Evolutionary conservation across 2,329 filamentous ascomycete species (phyloP).

Genomic region (Biscogniauxia mediterranea): DNA sequence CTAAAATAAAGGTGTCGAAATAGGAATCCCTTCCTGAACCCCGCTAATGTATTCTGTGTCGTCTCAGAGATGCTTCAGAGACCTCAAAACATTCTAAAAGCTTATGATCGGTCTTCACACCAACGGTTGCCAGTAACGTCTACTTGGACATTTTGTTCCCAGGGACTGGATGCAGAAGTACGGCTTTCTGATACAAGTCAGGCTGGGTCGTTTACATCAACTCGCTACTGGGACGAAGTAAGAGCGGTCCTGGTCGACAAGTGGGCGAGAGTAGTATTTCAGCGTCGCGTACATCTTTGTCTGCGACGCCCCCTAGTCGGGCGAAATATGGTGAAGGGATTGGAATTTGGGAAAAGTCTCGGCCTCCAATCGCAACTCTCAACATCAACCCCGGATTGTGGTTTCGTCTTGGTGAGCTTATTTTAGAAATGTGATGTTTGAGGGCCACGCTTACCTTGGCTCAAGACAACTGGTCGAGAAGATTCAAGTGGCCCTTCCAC

Average conservation of each 20-base stretch:
- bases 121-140: constrained; percentile 4
- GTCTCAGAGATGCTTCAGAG: constrained; percentile 29
- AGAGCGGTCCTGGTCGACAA: not conserved
- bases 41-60: constrained; percentile 16
- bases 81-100: constrained; percentile 22
- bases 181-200: not conserved
- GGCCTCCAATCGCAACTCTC: not conserved
- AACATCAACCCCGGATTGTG: not conserved
- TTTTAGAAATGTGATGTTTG: constrained; percentile 2
- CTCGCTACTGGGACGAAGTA: not conserved
- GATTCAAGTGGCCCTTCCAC: not conserved
- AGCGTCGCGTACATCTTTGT: not conserved
- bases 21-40: constrained; percentile 10
- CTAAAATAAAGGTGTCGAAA: constrained; percentile 20
- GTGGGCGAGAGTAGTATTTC: not conserved
- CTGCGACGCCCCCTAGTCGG: not conserved
- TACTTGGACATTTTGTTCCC: not conserved
- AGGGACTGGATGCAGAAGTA: not conserved
- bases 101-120: constrained; percentile 10
- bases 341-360: not conserved
- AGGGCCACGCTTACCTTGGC: constrained; percentile 15
- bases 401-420: not conserved
- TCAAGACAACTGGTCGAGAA: constrained; percentile 16
- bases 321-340: not conserved
- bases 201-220: not conserved